Conservation (phyloP, 2,329 filamentous ascomycete species). For the Cytospora mali region DNA sequence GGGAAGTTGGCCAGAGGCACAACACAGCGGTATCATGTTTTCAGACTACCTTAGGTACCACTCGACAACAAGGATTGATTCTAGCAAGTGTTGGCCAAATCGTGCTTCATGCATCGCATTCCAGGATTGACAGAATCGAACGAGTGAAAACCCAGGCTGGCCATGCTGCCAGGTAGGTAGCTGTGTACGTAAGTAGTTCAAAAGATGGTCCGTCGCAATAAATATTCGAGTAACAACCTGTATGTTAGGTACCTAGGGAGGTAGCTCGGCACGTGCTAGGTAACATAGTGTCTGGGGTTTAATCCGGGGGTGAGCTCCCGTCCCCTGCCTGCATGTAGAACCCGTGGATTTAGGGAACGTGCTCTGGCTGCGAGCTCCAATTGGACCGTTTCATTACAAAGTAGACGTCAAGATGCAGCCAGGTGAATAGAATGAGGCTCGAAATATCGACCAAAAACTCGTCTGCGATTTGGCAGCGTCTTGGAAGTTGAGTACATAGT, state of each 20-base stretch:
- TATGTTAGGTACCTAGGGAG: background rate
- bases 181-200: background rate
- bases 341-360: slow-evolving; percentile 15
- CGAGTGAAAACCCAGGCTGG: background rate
- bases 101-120: no score
- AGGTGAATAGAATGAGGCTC: background rate
- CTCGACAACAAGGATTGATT: slow-evolving; percentile 10
- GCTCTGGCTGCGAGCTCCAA: slow-evolving; percentile 9
- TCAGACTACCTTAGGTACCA: background rate
- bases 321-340: background rate
- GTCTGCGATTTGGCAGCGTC: background rate
- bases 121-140: no score
- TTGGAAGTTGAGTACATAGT: no score
- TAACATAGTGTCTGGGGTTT: background rate
- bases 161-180: no score
- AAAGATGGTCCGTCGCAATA: no score
- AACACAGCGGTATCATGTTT: background rate
- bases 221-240: no score
- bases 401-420: background rate
- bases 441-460: background rate
- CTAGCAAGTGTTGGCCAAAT: background rate
- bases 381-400: slow-evolving; percentile 3
- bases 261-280: background rate
- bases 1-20: background rate
- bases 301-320: background rate